Base-by-base conservation (phyloP, 257 asterid genomes). In the Nyctanthes arbortristis region DNA sequence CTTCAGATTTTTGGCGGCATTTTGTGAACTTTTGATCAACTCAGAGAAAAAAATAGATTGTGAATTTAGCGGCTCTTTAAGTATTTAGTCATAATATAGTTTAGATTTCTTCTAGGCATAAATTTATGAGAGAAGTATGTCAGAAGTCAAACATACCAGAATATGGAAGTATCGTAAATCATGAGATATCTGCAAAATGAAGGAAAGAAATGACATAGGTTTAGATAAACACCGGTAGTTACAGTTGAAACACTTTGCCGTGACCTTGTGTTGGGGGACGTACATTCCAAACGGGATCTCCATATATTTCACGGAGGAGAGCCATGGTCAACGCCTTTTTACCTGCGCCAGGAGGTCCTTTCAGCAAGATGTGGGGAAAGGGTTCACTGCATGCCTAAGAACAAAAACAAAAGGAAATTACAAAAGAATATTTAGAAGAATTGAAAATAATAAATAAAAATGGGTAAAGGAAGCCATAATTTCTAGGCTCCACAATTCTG, bases 341-440 rank as follows among this genome's bases (percentile, higher is more conserved):
- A 63, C 97, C 97, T 14, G 92, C 77, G 65, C 97, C 97, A 22
- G 87, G 82, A 5, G 92, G 88, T 35, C 97, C 97, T 76, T 84
- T 86, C 73, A 90, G 54, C 80, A 90, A 37, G 59, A 90, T 73
- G 72, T 85, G 96, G 9, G 96, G 90, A 73, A 84, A 43, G 60
- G 59, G 83, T 65, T 77, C 89, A 72, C 55, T 71, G 49, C 68
- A 66, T n/a, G 79, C 92, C 97, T 88, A 68, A 24, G 4, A 56
- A 59, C 36, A 56, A 64, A 45, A 36, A 29, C 2, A 69, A 47
- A 8, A 7, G 4, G 35, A 73, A 28, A 61, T 34, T 14, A 40
- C 10, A 8, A 60, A 30, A 60, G 34, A 60, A 13, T 3, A 60
- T 20, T 60, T 34, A 12, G 5, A 31, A 31, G 28, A 61, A 14